Base-by-base conservation (phyloP, 805 yeast species). In the Starmerella bombi region DNA sequence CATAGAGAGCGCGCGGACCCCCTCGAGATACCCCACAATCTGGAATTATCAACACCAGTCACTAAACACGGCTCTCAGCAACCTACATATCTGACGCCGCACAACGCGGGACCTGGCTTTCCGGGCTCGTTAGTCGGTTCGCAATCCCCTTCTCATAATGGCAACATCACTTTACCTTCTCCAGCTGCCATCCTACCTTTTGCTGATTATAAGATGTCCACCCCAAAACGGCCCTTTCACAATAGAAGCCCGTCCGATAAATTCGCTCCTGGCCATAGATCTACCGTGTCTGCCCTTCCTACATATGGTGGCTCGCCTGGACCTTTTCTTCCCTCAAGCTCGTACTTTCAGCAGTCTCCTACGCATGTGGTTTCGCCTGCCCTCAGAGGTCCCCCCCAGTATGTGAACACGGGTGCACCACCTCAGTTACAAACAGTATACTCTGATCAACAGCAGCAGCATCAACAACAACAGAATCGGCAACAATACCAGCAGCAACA, bases 251-350 rank as follows among this genome's bases (percentile, higher is more conserved):
- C 53, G 10, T 50, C 50, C 3, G 39, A 48, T 3, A 41, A 49
- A 23, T 48, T 38, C 42, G 37, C 49, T 10, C 46, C 47, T 4
- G 45, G 50, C 18, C 56, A 52, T 19, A 41, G 50, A 15, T 36
- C 42, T 2, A 41, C 52, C 7, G 49, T 48, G n/a, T 50, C 53
- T 17, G 50, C 55, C 2, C 25, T 53, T 14, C 51, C 54, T 10
- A 36, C 44, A 4, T 52, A 34, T 29, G 40, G 43, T 32, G 18
- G 25, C 25, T 8, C 23, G n/a, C 15, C 25, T 12, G 22, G 9
- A 18, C 14, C 16, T 9, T 15, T 5, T n/a, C 21, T 12, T 15
- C 31, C 37, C 19, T 8, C 20, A 12, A 12, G 14, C 17, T 12
- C 27, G 12, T 23, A 23, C 27, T 12, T 23, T 23, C 12, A 7